Percentiles rank a stretch among this genome's conserved stretches.
These are phyloP conservation scores for Calonectria multiphialidica DNA, from an alignment of 2,329 filamentous ascomycete genomes.

Conservation along the genomic window DNA sequence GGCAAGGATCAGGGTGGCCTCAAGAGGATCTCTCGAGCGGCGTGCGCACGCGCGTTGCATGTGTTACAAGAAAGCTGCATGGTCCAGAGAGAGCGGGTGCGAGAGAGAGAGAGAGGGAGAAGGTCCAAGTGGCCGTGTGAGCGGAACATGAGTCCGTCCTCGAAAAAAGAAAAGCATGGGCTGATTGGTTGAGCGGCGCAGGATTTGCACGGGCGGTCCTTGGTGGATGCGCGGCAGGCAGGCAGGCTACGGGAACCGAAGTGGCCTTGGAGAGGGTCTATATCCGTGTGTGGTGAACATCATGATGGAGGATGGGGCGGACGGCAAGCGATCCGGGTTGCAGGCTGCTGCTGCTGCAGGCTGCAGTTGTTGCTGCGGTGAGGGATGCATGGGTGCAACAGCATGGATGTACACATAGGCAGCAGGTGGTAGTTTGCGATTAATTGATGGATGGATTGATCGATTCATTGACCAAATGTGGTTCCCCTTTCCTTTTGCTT, in stretches of 20 bases:
- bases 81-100: neutral
- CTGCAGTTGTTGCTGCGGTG: neutral
- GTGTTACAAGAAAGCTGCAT: slow-evolving; percentile 9
- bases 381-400: slow-evolving; percentile 3
- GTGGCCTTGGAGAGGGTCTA: neutral
- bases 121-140: too few species aligned
- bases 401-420: neutral
- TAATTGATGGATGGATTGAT: too few species aligned
- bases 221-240: neutral
- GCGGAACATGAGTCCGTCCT: neutral
- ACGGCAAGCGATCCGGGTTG: slow-evolving; percentile 2
- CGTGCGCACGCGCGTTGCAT: neutral
- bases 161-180: neutral
- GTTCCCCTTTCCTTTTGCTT: too few species aligned
- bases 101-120: neutral
- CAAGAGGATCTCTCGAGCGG: neutral
- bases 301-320: neutral
- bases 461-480: too few species aligned
- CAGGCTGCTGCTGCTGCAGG: neutral
- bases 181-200: neutral
- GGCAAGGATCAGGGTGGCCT: slow-evolving; percentile 8
- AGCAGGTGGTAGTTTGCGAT: too few species aligned
- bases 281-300: neutral
- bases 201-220: neutral
- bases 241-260: neutral